Evolutionary conservation across 257 asterid genomes (phyloP).

Genomic region (Solanum microdontum): DNA sequence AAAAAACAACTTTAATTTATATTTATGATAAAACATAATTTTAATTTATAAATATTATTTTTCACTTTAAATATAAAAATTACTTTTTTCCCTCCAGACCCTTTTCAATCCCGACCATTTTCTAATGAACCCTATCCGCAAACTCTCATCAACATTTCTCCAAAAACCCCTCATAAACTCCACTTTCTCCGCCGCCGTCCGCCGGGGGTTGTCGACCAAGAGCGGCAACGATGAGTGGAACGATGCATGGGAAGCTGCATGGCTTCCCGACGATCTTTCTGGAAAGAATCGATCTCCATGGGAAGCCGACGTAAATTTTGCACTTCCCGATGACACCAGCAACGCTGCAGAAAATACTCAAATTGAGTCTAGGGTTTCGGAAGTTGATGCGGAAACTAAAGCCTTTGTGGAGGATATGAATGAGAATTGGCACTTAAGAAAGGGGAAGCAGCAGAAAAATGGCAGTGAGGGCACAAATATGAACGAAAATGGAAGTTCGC

Average conservation of each 20-base stretch:
- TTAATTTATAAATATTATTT: no score
- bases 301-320: conserved; percentile 79
- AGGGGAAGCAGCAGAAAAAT: conserved; percentile 34
- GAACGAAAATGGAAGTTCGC: conserved; percentile 11
- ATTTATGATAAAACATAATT: no score
- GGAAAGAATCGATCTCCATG: conserved; percentile 63
- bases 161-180: conserved; percentile 18
- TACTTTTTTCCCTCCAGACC: not conserved
- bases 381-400: conserved; percentile 56
- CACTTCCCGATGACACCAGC: conserved; percentile 1
- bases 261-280: conserved; percentile 76
- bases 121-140: conserved; percentile 29
- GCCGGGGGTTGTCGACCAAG: conserved; percentile 25
- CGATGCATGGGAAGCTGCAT: conserved; percentile 86
- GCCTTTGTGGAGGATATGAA: conserved; percentile 95
- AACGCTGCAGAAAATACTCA: conserved; percentile 12
- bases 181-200: conserved; percentile 14
- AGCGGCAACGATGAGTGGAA: conserved; percentile 74
- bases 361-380: conserved; percentile 9
- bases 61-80: not conserved
- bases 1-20: no score
- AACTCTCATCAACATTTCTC: conserved; percentile 16
- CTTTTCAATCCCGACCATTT: not conserved
- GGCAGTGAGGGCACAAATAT: conserved; percentile 1
- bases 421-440: conserved; percentile 91